phyloP scores from a whole-genome alignment of 192 early-diverging fungal genomes.

The Linderina pennispora region DNA sequence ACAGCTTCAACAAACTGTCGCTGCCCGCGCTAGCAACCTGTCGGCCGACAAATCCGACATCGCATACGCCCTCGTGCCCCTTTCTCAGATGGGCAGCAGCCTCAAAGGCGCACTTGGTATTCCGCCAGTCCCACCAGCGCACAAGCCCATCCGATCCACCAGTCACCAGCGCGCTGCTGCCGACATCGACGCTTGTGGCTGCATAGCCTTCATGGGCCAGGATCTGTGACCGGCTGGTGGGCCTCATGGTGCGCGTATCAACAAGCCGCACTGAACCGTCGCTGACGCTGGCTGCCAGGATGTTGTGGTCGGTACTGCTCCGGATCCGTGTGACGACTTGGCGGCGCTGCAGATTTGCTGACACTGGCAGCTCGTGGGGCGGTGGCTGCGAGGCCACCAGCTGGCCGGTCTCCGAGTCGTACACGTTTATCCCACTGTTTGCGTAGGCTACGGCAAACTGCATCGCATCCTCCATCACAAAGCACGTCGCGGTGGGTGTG shows the following conservation, averaged over 20 bases:
- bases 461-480: neutral
- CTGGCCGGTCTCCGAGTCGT: neutral
- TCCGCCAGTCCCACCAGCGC: constrained; percentile 42
- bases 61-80: constrained; percentile 36
- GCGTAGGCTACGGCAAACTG: neutral
- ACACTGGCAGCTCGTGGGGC: no score
- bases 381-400: neutral
- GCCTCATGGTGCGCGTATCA: constrained; percentile 12
- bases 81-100: constrained; percentile 18
- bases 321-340: no score
- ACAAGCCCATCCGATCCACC: constrained; percentile 36
- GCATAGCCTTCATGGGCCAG: constrained; percentile 1
- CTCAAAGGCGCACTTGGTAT: constrained; percentile 6
- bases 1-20: constrained; percentile 15
- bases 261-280: constrained; percentile 20
- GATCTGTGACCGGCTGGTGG: neutral
- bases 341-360: no score
- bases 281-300: constrained; percentile 10
- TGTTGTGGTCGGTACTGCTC: no score
- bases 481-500: neutral
- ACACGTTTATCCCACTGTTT: neutral
- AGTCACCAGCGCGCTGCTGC: constrained; percentile 11
- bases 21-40: constrained; percentile 24
- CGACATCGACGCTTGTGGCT: constrained; percentile 8
- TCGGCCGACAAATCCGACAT: neutral